Percentiles rank a stretch among this genome's conserved stretches.
Conservation (phyloP, 257 asterid species). For the Solanum verrucosum region DNA sequence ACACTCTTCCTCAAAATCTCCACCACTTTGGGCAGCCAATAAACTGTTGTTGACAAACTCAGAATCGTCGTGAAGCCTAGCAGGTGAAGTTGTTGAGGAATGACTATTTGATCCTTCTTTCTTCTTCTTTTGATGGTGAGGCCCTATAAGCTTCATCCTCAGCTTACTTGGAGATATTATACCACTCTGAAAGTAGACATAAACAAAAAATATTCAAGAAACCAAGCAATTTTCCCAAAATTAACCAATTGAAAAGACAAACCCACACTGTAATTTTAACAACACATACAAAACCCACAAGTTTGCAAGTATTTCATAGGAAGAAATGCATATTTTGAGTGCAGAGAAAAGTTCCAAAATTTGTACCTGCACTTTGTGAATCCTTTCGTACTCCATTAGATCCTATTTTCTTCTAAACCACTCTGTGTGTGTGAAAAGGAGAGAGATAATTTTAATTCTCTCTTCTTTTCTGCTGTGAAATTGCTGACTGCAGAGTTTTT, state of each 20-base stretch:
- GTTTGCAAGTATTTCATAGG: background rate
- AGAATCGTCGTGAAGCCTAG: slow-evolving; percentile 55
- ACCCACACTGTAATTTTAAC: background rate
- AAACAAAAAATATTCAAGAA: background rate
- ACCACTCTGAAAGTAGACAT: slow-evolving; percentile 48
- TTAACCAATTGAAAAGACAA: background rate
- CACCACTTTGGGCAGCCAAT: slow-evolving; percentile 42
- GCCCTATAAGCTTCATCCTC: slow-evolving; percentile 79
- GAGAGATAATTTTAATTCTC: background rate
- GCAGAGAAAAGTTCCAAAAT: background rate
- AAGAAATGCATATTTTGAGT: background rate
- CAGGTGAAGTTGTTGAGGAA: slow-evolving; percentile 94
- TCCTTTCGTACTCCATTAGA: slow-evolving; percentile 96
- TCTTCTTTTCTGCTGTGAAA: background rate
- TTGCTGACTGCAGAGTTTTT: background rate
- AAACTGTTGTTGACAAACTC: slow-evolving; percentile 74
- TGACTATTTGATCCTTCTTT: slow-evolving; percentile 70
- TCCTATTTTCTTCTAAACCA: slow-evolving; percentile 7
- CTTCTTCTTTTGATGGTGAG: slow-evolving; percentile 55
- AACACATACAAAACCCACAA: background rate
- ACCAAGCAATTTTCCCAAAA: background rate
- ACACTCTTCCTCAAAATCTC: slow-evolving; percentile 62
- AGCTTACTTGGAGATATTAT: slow-evolving; percentile 82
- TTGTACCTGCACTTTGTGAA: slow-evolving; percentile 82
- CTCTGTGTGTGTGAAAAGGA: slow-evolving; percentile 7